A percentile compares a stretch with the other conserved stretches of the same genome.
Conservation (phyloP, 2,329 filamentous ascomycete genomes). For the Cryphonectria radicalis region DNA sequence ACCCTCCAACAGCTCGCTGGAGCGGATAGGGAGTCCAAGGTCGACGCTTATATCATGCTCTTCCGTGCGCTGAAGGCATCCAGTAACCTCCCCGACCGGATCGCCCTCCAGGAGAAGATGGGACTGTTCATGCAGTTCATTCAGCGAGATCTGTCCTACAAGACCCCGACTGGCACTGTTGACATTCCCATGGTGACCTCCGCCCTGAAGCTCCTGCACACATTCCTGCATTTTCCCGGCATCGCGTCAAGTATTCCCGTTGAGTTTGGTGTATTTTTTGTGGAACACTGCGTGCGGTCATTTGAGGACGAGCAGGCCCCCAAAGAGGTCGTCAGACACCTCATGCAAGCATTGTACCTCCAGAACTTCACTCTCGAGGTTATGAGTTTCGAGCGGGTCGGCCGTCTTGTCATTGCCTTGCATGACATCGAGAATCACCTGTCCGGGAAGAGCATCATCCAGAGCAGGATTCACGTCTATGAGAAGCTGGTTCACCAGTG, state of each 20-base stretch:
- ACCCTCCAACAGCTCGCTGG: slow-evolving; percentile 80
- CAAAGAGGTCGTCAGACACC: slow-evolving; percentile 77
- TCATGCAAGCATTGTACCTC: slow-evolving; percentile 79
- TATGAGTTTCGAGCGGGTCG: slow-evolving; percentile 73
- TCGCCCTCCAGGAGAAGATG: slow-evolving; percentile 77
- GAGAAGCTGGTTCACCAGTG: slow-evolving; percentile 75
- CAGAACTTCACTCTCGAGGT: slow-evolving; percentile 78
- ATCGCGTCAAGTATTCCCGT: slow-evolving; percentile 72
- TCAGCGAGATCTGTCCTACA: slow-evolving; percentile 74
- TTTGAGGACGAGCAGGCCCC: slow-evolving; percentile 71
- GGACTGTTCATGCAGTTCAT: slow-evolving; percentile 79
- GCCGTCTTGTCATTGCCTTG: slow-evolving; percentile 71
- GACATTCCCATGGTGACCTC: slow-evolving; percentile 77
- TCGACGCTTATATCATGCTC: slow-evolving; percentile 87
- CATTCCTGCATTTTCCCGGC: slow-evolving; percentile 75
- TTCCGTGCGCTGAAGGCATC: slow-evolving; percentile 78
- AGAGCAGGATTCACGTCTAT: slow-evolving; percentile 79
- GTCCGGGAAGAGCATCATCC: slow-evolving; percentile 79
- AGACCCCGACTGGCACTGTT: slow-evolving; percentile 55
- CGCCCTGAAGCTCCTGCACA: slow-evolving; percentile 76
- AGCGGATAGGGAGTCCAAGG: slow-evolving; percentile 69
- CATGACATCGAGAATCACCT: slow-evolving; percentile 74
- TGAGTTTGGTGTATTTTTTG: slow-evolving; percentile 78
- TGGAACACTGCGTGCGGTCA: slow-evolving; percentile 78
- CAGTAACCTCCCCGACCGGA: slow-evolving; percentile 76